Base-by-base conservation (phyloP, 495 filamentous ascomycete genomes). In the Pseudevernia furfuracea region DNA sequence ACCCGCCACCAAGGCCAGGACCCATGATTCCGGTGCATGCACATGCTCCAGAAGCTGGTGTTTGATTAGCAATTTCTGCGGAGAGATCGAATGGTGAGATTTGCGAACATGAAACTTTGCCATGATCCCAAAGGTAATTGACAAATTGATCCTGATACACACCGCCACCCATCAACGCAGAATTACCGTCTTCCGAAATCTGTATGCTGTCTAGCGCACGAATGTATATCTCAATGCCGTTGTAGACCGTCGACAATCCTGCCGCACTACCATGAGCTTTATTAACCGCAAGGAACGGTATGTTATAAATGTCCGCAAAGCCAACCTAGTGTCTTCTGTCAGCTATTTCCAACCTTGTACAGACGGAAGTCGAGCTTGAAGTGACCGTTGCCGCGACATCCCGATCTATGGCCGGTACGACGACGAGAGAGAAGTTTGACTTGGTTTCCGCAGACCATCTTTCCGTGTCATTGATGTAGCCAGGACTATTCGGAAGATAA, bases 241-340 rank as follows among this genome's bases (percentile, higher is more conserved):
- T 60, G 23, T 73, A 44, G 73, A 84, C 75, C 15, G 72, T 71
- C 1, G 73, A 74, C 21, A 85, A 69, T 0, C 75, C 75, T 2
- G 6, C 39, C 12, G 58, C 32, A 37, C 70, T 74, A 15, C 80
- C 82, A 63, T 85, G 83, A 17, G 67, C 73, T 17, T 78, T 75
- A 68, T 76, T 80, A 63, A 72, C 75, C 4, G 80, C 74, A 21
- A 86, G 73, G 65, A 86, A 82, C 2, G 81, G 80, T 1, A 86
- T 32, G 28, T 71, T 56, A 57, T 77, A 67, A 58, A 66, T 58
- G 65, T 81, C 79, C 28, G 81, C 79, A 56, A 71, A 80, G 65
- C 74, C 70, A 36, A 83, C 76, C 75, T 82, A 60, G 12, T 30
- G 38, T 46, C 23, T 62, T 32, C 11, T 38, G 48, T 46, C 21